These are phyloP conservation scores for Tilletia indica DNA, from an alignment of 1,284 basidiomycete species.

Conservation along the genomic window DNA sequence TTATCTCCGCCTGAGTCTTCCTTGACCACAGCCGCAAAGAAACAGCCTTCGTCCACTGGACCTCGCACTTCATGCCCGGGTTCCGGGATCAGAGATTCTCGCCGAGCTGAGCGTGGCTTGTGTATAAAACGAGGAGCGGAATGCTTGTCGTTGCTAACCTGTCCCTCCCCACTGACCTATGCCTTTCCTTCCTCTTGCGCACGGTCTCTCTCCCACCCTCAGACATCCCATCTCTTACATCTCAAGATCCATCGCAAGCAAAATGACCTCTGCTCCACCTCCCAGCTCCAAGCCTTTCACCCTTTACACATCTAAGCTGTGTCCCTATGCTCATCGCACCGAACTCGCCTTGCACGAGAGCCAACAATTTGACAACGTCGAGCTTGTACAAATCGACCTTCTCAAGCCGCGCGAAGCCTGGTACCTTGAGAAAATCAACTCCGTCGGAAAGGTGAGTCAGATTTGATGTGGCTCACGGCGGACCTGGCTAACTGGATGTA, in stretches of 20 bases:
- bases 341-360: background rate
- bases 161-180: too few species aligned
- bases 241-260: background rate
- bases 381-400: background rate
- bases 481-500: background rate
- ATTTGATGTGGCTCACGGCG: background rate
- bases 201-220: too few species aligned
- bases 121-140: too few species aligned
- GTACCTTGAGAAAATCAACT: background rate
- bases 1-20: too few species aligned
- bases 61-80: too few species aligned
- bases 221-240: background rate
- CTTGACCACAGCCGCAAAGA: too few species aligned
- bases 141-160: too few species aligned
- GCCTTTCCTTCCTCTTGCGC: too few species aligned
- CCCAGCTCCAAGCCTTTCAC: background rate
- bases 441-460: background rate
- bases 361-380: background rate
- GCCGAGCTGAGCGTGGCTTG: too few species aligned
- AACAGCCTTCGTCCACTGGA: too few species aligned
- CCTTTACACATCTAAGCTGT: conserved; percentile 1
- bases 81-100: too few species aligned
- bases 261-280: background rate
- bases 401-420: background rate
- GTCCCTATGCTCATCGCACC: background rate